Evolutionary conservation across 2,329 filamentous ascomycete species (phyloP), one percentile per base, ranked within the genome.

Genomic region (Volutella citrinella): DNA sequence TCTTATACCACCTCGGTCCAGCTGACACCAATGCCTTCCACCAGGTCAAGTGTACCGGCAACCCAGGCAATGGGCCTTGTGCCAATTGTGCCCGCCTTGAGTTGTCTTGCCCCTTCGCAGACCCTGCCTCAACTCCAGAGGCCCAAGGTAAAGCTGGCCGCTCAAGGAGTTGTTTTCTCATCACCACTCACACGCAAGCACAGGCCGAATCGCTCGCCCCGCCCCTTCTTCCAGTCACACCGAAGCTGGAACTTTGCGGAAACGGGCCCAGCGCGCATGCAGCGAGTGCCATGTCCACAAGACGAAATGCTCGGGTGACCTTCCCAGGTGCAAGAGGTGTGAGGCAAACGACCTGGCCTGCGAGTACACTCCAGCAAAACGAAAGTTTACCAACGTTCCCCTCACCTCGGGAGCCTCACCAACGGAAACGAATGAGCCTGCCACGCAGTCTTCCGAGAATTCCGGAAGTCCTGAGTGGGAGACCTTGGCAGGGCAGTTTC

Each of bases 21-120:
- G n/a, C n/a, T n/a, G n/a, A n/a, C n/a, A n/a, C n/a, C n/a, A n/a
- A n/a, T n/a, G 19, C 36, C 38, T 27, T 23, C 17, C 23, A 26
- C 10, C 45, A 68, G 64, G 64, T 68, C n/a, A 66, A 65, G 56
- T 68, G 64, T 36, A 54, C 57, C 6, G 65, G 63, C 7, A 62
- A 60, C 30, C 56, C 57, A 12, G 52, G 51, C 14, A 51, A 54
- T 25, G 60, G 57, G 8, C 45, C 62, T 10, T 68, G 65, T 38
- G 49, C 50, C 30, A 65, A 63, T 37, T 68, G 65, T 35, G 45
- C 51, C 14, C 51, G 63, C 26, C 53, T 66, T 11, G 57, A 63
- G 15, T 45, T 66, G 13, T 36, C 43, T 4, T 68, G 65, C 39
- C 59, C 55, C 32, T 66, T 67, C 27, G 47, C 46, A 15, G 38